Conservation (phyloP, 352 stramenopile genomes). For the Globisporangium alternatum region DNA sequence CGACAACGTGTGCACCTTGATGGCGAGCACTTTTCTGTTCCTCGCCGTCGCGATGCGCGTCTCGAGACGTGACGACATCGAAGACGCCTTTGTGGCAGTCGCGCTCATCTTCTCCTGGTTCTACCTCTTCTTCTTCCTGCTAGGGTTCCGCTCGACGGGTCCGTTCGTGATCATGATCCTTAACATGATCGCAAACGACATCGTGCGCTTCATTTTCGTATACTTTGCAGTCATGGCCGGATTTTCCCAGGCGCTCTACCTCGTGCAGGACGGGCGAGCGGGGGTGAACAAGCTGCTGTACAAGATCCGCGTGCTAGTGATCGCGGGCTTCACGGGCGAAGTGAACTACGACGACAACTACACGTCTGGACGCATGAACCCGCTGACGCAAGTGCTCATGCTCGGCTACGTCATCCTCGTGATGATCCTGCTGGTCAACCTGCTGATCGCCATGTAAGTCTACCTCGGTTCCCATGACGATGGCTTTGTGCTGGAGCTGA, state of each 20-base stretch:
- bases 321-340: slow-evolving; percentile 56
- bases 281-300: slow-evolving; percentile 29
- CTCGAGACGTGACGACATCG: slow-evolving; percentile 21
- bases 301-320: slow-evolving; percentile 46
- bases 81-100: slow-evolving; percentile 41
- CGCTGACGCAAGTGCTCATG: slow-evolving; percentile 49
- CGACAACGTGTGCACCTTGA: slow-evolving; percentile 54
- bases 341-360: slow-evolving; percentile 66
- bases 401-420: slow-evolving; percentile 61
- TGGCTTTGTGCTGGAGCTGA: not conserved
- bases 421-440: slow-evolving; percentile 63
- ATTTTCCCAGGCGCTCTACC: slow-evolving; percentile 53
- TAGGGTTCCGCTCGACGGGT: slow-evolving; percentile 56
- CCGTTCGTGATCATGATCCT: slow-evolving; percentile 73
- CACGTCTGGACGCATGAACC: slow-evolving; percentile 38
- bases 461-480: not conserved
- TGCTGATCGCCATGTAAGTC: slow-evolving; percentile 62
- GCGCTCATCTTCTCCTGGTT: slow-evolving; percentile 57
- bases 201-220: slow-evolving; percentile 55
- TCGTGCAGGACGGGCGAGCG: slow-evolving; percentile 43
- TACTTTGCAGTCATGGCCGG: slow-evolving; percentile 53
- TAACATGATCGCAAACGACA: slow-evolving; percentile 57
- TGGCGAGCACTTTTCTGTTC: slow-evolving; percentile 37
- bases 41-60: slow-evolving; percentile 25
- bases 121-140: slow-evolving; percentile 67